Base-by-base conservation (phyloP, 495 filamentous ascomycete genomes). In the Penicillium robsamsonii region DNA sequence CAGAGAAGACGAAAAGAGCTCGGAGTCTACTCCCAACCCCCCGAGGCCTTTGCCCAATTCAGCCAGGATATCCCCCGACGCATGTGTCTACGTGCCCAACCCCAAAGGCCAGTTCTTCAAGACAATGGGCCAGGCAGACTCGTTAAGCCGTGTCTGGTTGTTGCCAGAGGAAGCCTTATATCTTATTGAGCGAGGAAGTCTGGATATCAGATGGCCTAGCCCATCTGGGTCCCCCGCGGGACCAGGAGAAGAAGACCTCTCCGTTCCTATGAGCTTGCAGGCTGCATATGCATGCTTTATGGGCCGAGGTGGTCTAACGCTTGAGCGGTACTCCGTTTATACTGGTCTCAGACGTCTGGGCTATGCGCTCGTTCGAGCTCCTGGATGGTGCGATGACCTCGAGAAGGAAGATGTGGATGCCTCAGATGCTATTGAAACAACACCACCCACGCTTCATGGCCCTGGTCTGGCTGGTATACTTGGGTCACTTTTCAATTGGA, bases 121-220 rank as follows among this genome's bases (percentile, higher is more conserved):
- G 56, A 80, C 77, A 9, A 79, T 87, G 50, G 87, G 87, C 2
- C 75, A 73, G 46, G 76, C 75, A 7, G 78, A 85, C 42, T 81
- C 79, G 0, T 76, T 72, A 59, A 79, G 84, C 25, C 79, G 79
- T 46, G 63, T 91, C 20, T 95, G 90, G 90, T 66, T 98, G 25
- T 68, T 95, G n/a, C 92, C 92, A 0, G 95, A 98, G 68, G 94
- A 98, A 66, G 88, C 90, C 7, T 72, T 98, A 46, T 97, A 90
- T 68, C 64, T 96, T 43, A 76, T 97, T 17, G 94, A 98, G 72
- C 73, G 93, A 59, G 94, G 93, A 0, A 88, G 79, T 57, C 55
- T 98, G 61, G 90, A 97, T 72, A 75, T 96, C 24, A 82, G 90
- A 75, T 98, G 89, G 88, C 89, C 88, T 30, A 63, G 41, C 11